A percentile compares a stretch with the other conserved stretches of the same genome.
These are phyloP conservation scores for Coleophoma cylindrospora DNA, from an alignment of 2,329 filamentous ascomycete genomes.

Conservation along the genomic window DNA sequence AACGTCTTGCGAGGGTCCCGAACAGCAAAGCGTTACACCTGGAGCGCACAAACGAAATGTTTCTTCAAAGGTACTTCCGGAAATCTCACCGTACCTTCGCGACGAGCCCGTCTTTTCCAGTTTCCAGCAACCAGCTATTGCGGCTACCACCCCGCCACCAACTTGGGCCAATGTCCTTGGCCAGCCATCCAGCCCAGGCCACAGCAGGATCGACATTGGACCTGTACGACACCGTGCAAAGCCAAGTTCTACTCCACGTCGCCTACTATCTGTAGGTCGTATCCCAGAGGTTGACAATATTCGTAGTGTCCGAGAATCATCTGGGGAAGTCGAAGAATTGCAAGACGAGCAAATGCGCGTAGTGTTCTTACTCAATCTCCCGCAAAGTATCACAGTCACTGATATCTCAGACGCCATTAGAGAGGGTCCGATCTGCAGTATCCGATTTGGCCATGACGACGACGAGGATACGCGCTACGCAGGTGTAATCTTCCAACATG, in stretches of 20 bases:
- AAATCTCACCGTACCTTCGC: neutral
- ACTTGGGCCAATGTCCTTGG: neutral
- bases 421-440: slow-evolving; percentile 22
- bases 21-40: neutral
- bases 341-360: slow-evolving; percentile 17
- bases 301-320: neutral
- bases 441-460: slow-evolving; percentile 19
- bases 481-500: slow-evolving; percentile 23
- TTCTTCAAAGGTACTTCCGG: neutral
- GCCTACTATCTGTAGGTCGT: neutral
- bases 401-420: slow-evolving; percentile 21
- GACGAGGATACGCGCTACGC: slow-evolving; percentile 13
- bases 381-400: slow-evolving; percentile 10
- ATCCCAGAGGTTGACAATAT: neutral
- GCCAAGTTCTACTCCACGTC: neutral
- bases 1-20: neutral
- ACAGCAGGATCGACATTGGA: neutral
- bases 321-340: slow-evolving; percentile 4
- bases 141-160: neutral
- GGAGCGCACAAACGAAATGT: neutral
- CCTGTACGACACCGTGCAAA: neutral
- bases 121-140: neutral
- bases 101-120: neutral
- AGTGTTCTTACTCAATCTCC: slow-evolving; percentile 22
- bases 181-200: neutral